Base-by-base conservation (phyloP, 2,329 filamentous ascomycete species). In the Chrysoporthe cubensis region DNA sequence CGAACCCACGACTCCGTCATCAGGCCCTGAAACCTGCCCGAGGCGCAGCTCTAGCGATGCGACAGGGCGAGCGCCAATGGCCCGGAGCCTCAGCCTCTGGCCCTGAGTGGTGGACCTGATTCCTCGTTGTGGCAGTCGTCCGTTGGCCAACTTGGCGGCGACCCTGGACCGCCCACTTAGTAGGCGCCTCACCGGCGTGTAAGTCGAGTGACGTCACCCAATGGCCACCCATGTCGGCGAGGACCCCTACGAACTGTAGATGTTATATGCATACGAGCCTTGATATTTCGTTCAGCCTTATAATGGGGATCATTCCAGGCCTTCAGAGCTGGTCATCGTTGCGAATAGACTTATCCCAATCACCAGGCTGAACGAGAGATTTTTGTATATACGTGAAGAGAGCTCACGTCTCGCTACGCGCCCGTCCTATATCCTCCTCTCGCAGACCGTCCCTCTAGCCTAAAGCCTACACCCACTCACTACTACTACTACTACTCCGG, bases 131-230 rank as follows among this genome's bases (percentile, higher is more conserved):
- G 37, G 57, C 18, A 44, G 16, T 44, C 16, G 37, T 9, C 40
- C n/a, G 37, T 44, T 60, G 57, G 57, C 43, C 37, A 63, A 54
- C 61, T 54, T 63, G 61, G 61, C 37, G 34, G 21, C 4, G n/a
- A 62, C 46, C 61, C 61, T 54, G 34, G 32, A 26, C 52, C 7
- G 34, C 5, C 18, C 16, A 58, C 34, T 7, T 26, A 26, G 2
- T 43, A 26, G 57, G 44, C 37, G 57, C 56, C 34, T 26, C 44
- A 34, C 21, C 9, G 18, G 34, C 34, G 60, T 62, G 32, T 62
- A 50, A 54, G 48, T 63, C 48, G 16, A 54, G 46, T 63, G 61
- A 63, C 61, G 61, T 63, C 61, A 63, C 61, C 18, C 61, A 54
- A 34, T 46, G 18, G 26, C n/a, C 43, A 16, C 21, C 40, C 58